Evolutionary conservation across 768 basidiomycete genomes (phyloP).

Genomic region (Boletus rubescentipes): DNA sequence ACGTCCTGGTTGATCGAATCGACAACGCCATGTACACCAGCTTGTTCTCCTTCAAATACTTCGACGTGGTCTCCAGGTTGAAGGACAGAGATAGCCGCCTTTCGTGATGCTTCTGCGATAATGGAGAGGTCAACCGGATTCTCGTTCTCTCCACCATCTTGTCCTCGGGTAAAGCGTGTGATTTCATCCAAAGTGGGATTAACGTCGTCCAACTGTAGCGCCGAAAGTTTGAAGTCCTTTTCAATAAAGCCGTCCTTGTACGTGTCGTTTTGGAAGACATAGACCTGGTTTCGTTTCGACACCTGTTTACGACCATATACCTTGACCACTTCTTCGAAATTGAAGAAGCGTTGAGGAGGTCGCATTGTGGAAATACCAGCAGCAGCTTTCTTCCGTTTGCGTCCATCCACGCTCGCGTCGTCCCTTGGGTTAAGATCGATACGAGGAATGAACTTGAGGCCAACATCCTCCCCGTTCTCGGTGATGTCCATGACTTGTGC

Average conservation of each 20-base stretch:
- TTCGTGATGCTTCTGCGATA: slow-evolving; percentile 89
- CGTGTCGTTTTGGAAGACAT: slow-evolving; percentile 89
- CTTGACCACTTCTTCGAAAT: slow-evolving; percentile 87
- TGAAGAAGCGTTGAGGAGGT: slow-evolving; percentile 91
- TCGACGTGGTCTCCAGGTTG: slow-evolving; percentile 98
- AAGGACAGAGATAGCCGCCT: slow-evolving; percentile 89
- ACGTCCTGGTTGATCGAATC: slow-evolving; percentile 87
- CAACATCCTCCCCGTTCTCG: slow-evolving; percentile 90
- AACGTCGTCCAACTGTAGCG: slow-evolving; percentile 80
- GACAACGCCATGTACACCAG: slow-evolving; percentile 89
- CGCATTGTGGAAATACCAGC: slow-evolving; percentile 57
- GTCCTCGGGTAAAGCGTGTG: slow-evolving; percentile 78
- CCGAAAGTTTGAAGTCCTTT: slow-evolving; percentile 88
- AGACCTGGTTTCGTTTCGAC: slow-evolving; percentile 69
- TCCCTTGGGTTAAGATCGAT: slow-evolving; percentile 94
- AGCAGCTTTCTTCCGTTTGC: slow-evolving; percentile 74
- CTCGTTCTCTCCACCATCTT: slow-evolving; percentile 67
- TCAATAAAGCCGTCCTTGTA: slow-evolving; percentile 95
- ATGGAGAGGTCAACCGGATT: slow-evolving; percentile 81
- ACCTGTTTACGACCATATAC: slow-evolving; percentile 81
- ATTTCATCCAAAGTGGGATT: slow-evolving; percentile 97
- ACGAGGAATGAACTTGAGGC: slow-evolving; percentile 93
- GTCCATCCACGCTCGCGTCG: slow-evolving; percentile 60
- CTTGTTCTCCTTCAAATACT: slow-evolving; percentile 95
- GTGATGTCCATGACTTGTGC: slow-evolving; percentile 95